phyloP scores from a whole-genome alignment of 2,329 filamentous ascomycete species.

The Phyllosticta paracitricarpa region DNA sequence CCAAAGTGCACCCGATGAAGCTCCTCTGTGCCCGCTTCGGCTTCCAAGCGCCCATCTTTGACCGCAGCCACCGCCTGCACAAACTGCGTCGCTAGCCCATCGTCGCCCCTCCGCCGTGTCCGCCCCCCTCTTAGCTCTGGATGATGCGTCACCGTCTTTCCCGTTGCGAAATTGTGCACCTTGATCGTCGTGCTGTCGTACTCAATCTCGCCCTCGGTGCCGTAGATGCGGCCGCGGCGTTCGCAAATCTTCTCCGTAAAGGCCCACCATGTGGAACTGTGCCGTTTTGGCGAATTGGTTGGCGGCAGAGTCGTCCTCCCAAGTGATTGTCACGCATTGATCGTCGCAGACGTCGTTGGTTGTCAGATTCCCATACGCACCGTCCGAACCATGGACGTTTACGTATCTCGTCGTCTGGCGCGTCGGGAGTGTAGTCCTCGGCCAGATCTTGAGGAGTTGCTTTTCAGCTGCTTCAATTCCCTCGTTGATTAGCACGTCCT shows the following conservation, averaged over 20 bases:
- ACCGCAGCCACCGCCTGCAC: conserved; percentile 72
- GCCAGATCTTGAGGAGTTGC: conserved; percentile 39
- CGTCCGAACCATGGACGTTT: conserved; percentile 66
- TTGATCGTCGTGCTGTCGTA: conserved; percentile 73
- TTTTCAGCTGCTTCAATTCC: conserved; percentile 42
- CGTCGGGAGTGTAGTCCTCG: conserved; percentile 50
- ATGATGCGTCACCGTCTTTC: conserved; percentile 44
- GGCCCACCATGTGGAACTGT: conserved; percentile 86
- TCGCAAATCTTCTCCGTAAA: conserved; percentile 82
- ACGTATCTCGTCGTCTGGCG: conserved; percentile 38
- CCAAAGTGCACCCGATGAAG: conserved; percentile 71
- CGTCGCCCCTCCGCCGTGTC: conserved; percentile 73
- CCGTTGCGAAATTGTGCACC: conserved; percentile 60
- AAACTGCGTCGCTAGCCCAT: conserved; percentile 72
- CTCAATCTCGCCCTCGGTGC: conserved; percentile 72
- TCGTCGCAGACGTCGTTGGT: conserved; percentile 92
- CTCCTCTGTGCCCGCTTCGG: conserved; percentile 62
- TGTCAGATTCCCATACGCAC: conserved; percentile 91
- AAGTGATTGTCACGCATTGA: conserved; percentile 77
- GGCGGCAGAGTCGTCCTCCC: conserved; percentile 56
- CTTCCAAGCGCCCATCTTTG: conserved; percentile 57
- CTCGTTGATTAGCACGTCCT: conserved; percentile 50
- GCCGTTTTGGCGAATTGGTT: conserved; percentile 66
- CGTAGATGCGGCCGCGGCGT: conserved; percentile 76
- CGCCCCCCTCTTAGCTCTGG: conserved; percentile 51